Base-by-base conservation (phyloP, 306 rosid genomes). In the Alnus glutinosa region DNA sequence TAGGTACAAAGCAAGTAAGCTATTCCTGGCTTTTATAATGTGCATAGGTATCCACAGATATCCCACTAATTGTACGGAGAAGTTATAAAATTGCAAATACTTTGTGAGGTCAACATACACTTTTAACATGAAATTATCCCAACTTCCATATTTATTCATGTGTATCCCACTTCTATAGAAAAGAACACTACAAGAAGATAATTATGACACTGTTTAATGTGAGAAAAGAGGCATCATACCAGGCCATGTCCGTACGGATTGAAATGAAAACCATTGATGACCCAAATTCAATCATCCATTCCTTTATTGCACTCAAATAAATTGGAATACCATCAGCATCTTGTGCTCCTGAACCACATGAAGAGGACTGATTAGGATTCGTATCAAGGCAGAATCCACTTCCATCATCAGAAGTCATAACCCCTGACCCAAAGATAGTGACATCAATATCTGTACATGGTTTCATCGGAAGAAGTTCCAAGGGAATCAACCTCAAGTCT, bases 401-500 rank as follows among this genome's bases (percentile, higher is more conserved):
- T 79, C 96, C 97, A 87, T 93, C 99, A 83, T 93, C 99, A 7
- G 78, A 49, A 71, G 90, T 95, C 98, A 93, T 91, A 51, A 88
- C 63, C 19, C 99, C 99, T 3, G 99, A 95, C 48, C 99, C 99
- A 57, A 86, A 95, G 66, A 95, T 88, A 2, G 97, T 89, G 77
- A 93, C 97, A 85, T 95, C 99, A 75, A 93, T 95, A 70, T 95
- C 97, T 73, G 92, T 80, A 76, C 99, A 95, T 55, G 99, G 85
- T 84, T 89, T 91, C 99, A 95, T 95, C 2, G 99, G 99, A 79
- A 95, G 99, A 80, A 95, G 97, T 81, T 95, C 98, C 89, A 95
- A 75, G 3, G 99, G 90, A 87, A 91, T 88, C 84, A 95, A 83
- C 77, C 99, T 92, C 18, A 88, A 87, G 80, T 95, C 98, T 51